Evolutionary conservation across 1,284 basidiomycete species (phyloP), one percentile per base, ranked within the genome.

Genomic region (Ganoderma resinaceum): DNA sequence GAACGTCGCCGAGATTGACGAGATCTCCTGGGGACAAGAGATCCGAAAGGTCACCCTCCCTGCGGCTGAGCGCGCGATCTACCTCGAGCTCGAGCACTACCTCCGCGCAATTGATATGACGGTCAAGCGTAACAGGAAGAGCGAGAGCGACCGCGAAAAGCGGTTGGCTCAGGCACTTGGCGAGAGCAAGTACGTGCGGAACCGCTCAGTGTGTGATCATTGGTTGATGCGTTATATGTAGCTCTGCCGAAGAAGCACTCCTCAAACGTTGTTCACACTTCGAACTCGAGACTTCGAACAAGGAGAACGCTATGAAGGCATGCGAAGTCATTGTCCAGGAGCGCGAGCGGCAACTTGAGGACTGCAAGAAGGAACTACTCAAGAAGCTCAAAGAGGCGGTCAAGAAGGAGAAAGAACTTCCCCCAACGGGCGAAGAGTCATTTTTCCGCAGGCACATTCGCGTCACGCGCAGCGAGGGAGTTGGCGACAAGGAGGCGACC

Each of bases 1-100:
- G 91, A 98, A 98, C 78, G 91, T 97, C 67, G 96, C 96, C 7
- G 97, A 98, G 82, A 98, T 98, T 66, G 96, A 96, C 72, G 97
- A 98, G 79, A 97, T 98, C 69, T 93, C 93, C 1, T 95, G 90
- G 78, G 86, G 87, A 1, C 87, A 89, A 72, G 85, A 93, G 69
- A 82, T 92, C 59, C 85, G 91, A 75, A 84, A 85, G 43, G 88
- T 98, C 57, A 82, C 85, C 38, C 87, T 98, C 16, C 96, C 97
- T 20, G 95, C 97, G 0, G 95, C 97, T 0, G 97, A 98, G 79
- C 92, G 95, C 16, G 96, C 97, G 0, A 95, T 98, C 70, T 98
- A 98, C 78, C 85, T 97, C 43, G 96, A 98, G 78, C 87, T 98
- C 23, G 95, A 97, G 76, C 96, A 98, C 75, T 94, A 97, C 76